Conservation (phyloP, 148 eudicot species). For the Dysphania ambrosioides region DNA sequence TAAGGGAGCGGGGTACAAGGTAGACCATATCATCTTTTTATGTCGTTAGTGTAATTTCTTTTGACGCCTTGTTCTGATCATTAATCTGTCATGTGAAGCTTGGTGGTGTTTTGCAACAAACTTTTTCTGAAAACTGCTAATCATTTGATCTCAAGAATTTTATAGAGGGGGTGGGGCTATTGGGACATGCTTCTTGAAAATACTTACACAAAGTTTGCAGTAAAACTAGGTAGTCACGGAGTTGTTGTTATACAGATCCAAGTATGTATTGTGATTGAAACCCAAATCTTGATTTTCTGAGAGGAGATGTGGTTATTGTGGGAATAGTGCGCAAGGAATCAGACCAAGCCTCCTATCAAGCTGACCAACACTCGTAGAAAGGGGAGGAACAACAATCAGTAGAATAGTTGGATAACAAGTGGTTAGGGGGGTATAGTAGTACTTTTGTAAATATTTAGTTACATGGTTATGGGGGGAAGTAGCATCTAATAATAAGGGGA, state of each 20-base stretch:
- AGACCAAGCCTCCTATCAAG: no score
- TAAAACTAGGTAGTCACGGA: not conserved
- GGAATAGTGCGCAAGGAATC: not conserved
- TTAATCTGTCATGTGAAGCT: not conserved
- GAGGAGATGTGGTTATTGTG: not conserved
- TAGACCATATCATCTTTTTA: conserved; percentile 10
- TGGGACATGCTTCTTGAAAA: not conserved
- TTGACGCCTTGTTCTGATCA: not conserved
- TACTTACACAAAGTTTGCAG: not conserved
- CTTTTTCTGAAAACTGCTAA: not conserved
- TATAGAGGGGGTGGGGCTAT: no score
- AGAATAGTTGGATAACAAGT: no score
- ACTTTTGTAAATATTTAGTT: no score
- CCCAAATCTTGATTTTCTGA: not conserved
- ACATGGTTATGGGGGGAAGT: no score
- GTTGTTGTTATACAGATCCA: not conserved
- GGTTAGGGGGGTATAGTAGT: no score
- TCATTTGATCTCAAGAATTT: not conserved
- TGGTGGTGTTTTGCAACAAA: not conserved
- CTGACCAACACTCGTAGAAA: no score
- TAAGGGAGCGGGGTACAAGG: conserved; percentile 59
- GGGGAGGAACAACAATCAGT: no score
- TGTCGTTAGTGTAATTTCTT: not conserved
- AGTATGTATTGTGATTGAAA: no score
- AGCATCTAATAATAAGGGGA: no score